phyloP scores from a whole-genome alignment of 2,329 filamentous ascomycete species.

The Aspergillus brunneoviolaceus region DNA sequence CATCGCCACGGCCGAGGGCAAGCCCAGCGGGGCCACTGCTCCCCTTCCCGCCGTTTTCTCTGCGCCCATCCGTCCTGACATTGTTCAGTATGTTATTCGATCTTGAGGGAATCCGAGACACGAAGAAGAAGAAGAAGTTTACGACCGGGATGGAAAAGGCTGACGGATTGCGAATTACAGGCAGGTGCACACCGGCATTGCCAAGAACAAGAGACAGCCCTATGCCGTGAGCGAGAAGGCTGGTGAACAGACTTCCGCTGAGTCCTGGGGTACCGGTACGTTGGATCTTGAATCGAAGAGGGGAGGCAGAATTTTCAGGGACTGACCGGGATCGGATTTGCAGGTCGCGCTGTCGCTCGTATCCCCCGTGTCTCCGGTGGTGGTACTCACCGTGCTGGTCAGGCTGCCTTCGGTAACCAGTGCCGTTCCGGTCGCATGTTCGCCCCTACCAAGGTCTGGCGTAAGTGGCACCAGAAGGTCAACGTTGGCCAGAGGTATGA shows the following conservation, averaged over 20 bases:
- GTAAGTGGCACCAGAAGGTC: conserved; percentile 99
- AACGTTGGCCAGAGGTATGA: conserved; percentile 94
- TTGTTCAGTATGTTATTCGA: conserved; percentile 80
- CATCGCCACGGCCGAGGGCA: conserved; percentile 94
- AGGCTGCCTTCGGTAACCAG: conserved; percentile 99
- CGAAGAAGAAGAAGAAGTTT: conserved; percentile 13
- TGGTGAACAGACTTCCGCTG: conserved; percentile 98
- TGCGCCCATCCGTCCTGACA: conserved; percentile 96
- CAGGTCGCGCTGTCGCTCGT: conserved; percentile 98
- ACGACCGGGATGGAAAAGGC: conserved; percentile 24
- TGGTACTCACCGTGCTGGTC: conserved; percentile 99
- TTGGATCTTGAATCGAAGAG: conserved; percentile 33
- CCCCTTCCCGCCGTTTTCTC: conserved; percentile 96
- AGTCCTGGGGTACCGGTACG: conserved; percentile 99
- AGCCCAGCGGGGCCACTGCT: conserved; percentile 83
- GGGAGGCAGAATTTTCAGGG: conserved; percentile 6
- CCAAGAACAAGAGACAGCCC: conserved; percentile 99
- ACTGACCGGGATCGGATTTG: conserved; percentile 14
- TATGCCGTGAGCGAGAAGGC: conserved; percentile 99
- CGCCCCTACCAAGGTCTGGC: conserved; percentile 99
- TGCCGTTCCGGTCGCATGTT: conserved; percentile 99
- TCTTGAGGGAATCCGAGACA: conserved; percentile 5
- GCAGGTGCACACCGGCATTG: conserved; percentile 93
- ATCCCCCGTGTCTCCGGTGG: conserved; percentile 99
- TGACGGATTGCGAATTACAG: conserved; percentile 44